Base-by-base conservation (phyloP, 192 early-diverging fungal genomes). In the Backusella mclennaniae region DNA sequence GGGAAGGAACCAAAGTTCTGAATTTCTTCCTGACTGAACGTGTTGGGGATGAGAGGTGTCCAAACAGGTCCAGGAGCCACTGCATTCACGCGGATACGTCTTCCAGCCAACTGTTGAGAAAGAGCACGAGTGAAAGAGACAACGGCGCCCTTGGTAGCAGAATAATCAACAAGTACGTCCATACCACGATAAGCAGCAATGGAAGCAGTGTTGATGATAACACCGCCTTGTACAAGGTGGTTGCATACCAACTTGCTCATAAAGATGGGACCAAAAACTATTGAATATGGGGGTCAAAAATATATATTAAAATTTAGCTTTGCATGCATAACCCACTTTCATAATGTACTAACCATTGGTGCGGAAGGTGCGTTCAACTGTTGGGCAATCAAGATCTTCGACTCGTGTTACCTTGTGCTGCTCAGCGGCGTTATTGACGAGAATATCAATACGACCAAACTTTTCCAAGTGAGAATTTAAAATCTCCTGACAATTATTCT, bases 11-110 rank as follows among this genome's bases (percentile, higher is more conserved):
- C 84, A 72, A 85, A 88, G 14, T 72, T 82, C 68, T 85, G 79
- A 63, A 88, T 81, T 53, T 79, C 74, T 42, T 88, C 86, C 41
- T 79, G 53, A 31, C 69, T 68, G 44, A 82, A 79, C 11, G 84
- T 83, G 66, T 79, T 83, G 23, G 81, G 78, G 59, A 82, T 84
- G 21, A 88, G 82, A 35, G 87, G 87, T 42, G 87, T 88, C 87
- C 87, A 88, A 53, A 88, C 83, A 38, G 87, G 87, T 42, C 84
- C 80, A 73, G 87, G 86, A 38, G 87, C 87, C 14, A 88, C 85
- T 67, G 87, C 86, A 73, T 89, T 88, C 4, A 87, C 85, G 26
- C 86, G 75, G 42, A 89, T 89, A 39, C 82, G 82, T 66, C 84
- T 77, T 35, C 9, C 35, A 26, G 82, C 78, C 29, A 89, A 77